Percentiles rank a stretch among this genome's conserved stretches.
Evolutionary conservation across 306 rosid genomes (phyloP).

Genomic region (Cucurbita argyrosperma): DNA sequence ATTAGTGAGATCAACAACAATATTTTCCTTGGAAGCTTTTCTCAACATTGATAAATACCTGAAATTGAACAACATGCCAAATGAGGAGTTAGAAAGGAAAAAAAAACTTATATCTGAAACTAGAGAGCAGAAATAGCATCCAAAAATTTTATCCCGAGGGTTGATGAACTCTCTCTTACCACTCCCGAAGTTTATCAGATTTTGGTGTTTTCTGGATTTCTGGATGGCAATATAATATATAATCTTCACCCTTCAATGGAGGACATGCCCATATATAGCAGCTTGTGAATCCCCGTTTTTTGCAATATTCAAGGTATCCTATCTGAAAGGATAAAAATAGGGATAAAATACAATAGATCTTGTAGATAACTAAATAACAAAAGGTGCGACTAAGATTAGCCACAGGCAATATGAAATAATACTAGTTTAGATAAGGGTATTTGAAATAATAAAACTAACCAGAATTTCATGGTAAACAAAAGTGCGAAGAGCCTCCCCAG

Average conservation of each 20-base stretch:
- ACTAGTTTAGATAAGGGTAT: neutral
- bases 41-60: constrained; percentile 92
- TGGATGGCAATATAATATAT: constrained; percentile 91
- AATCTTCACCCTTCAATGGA: constrained; percentile 99
- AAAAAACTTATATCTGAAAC: neutral
- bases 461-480: constrained; percentile 96
- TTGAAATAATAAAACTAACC: constrained; percentile 26
- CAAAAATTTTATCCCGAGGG: neutral
- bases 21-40: constrained; percentile 77
- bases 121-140: neutral
- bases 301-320: constrained; percentile 96
- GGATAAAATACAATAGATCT: constrained; percentile 3
- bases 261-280: constrained; percentile 99
- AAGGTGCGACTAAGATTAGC: neutral
- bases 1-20: constrained; percentile 78
- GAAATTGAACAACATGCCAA: constrained; percentile 17
- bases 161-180: constrained; percentile 32
- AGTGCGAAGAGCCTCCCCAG: constrained; percentile 94
- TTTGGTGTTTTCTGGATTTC: constrained; percentile 98
- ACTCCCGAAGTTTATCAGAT: constrained; percentile 97
- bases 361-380: constrained; percentile 6
- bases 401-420: neutral
- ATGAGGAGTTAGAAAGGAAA: constrained; percentile 14
- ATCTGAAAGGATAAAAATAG: constrained; percentile 32
- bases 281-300: constrained; percentile 85